Evolutionary conservation across 192 early-diverging fungal species (phyloP), one percentile per base, ranked within the genome.

Genomic region (Kappamyces sp.): DNA sequence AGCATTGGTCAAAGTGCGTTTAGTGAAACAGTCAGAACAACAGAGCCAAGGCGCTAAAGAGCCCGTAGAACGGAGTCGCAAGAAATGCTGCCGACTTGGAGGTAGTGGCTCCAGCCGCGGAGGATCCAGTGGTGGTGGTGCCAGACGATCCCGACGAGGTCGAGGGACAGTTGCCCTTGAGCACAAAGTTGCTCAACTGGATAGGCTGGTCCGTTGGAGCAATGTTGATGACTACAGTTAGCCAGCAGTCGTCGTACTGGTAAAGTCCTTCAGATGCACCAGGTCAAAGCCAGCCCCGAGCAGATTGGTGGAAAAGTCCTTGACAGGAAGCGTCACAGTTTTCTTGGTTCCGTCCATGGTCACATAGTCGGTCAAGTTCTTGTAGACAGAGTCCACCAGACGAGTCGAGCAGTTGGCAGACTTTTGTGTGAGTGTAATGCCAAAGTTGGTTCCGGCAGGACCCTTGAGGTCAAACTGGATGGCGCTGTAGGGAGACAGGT

Each of bases 401-500:
- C 67, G 67, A 5, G 31, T 47, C 1, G 8, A 8, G 38, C 67
- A 69, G 59, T 65, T 49, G 54, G 62, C 15, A 6, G n/a, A 32
- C 42, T 66, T 54, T 34, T 64, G 61, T 11, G 69, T 71, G 11
- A 67, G 47, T 9, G 66, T 69, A 11, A 63, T 52, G 49, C 22
- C 55, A 47, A 71, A 60, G 48, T 35, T 48, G 29, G 68, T 35
- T 7, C 69, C 69, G 7, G 54, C 49, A 48, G 69, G 69, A 11
- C 49, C 61, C 12, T 49, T 14, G 34, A 67, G 36, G 55, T 71
- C 69, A 64, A 68, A 71, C 37, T 46, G 59, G 15, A 71, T 32
- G 31, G 66, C 66, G 31, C 40, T 43, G 36, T 59, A 63, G 52
- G 57, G 29, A 31, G 62, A 47, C 30, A 60, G 38, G 60, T 71